Conservation (phyloP, 208 protist species). For the Trypanosoma lewisi region DNA sequence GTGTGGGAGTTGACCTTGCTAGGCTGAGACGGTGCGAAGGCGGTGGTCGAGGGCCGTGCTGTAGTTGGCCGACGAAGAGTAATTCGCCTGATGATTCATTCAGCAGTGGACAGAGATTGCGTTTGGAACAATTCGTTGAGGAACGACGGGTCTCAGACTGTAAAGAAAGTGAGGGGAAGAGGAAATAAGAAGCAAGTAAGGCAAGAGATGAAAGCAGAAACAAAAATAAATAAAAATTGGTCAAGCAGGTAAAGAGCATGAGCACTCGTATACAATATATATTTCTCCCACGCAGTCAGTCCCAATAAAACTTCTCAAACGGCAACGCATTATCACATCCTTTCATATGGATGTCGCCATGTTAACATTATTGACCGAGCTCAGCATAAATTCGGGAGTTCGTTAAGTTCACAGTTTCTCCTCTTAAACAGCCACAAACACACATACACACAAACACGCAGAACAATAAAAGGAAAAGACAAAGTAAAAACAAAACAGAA, state of each 20-base stretch:
- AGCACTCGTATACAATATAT: no score
- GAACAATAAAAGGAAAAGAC: not conserved
- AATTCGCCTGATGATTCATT: not conserved
- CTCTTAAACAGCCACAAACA: slow-evolving; percentile 1
- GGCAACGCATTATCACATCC: not conserved
- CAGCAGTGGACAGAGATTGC: no score
- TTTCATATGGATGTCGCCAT: not conserved
- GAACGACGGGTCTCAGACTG: slow-evolving; percentile 11
- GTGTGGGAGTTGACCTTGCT: slow-evolving; percentile 17
- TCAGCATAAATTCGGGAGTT: not conserved
- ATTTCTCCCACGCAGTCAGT: no score
- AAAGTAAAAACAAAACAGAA: not conserved
- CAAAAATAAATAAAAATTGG: slow-evolving; percentile 15
- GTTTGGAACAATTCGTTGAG: slow-evolving; percentile 4
- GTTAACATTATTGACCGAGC: not conserved
- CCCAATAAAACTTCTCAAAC: not conserved
- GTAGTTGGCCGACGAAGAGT: slow-evolving; percentile 13
- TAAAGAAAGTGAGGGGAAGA: slow-evolving; percentile 2
- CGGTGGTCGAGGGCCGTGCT: slow-evolving; percentile 21
- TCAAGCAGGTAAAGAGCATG: not conserved
- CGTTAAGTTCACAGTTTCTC: not conserved
- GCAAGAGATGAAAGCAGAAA: slow-evolving; percentile 7
- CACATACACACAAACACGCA: slow-evolving; percentile 11
- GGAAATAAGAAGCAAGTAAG: slow-evolving; percentile 14
- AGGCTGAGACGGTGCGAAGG: slow-evolving; percentile 16